phyloP scores from a whole-genome alignment of 768 basidiomycete species.

The Rhodotorula taiwanensis region DNA sequence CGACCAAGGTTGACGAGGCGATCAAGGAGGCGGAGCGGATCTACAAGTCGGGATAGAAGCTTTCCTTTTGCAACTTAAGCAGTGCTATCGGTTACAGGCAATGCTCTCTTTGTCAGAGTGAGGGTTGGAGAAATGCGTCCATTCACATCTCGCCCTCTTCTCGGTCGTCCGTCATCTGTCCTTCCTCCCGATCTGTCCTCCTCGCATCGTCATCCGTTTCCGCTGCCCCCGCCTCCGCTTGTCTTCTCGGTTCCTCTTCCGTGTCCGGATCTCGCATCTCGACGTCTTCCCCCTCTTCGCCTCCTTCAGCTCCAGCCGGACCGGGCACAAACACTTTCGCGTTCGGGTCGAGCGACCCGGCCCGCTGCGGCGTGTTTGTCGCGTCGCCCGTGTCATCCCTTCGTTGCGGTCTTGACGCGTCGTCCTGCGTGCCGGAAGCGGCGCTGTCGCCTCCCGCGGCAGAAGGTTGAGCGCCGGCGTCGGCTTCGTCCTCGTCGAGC shows the following conservation, averaged over 20 bases:
- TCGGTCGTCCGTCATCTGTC: not conserved
- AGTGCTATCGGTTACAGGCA: too few species aligned
- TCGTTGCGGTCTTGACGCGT: too few species aligned
- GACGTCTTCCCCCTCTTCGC: not conserved
- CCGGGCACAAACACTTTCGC: not conserved
- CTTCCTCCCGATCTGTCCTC: not conserved
- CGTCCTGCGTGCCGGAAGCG: too few species aligned
- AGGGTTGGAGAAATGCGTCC: too few species aligned
- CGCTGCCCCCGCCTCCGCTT: conserved; percentile 2
- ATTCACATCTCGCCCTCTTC: not conserved
- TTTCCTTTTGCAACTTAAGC: too few species aligned
- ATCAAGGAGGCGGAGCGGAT: conserved; percentile 20
- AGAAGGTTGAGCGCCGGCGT: not conserved
- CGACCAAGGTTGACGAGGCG: conserved; percentile 61
- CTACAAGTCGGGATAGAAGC: conserved; percentile 1
- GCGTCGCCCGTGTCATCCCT: not conserved
- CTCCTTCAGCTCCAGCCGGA: not conserved
- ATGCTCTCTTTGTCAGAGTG: too few species aligned
- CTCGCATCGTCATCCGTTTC: conserved; percentile 1
- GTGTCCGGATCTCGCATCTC: not conserved
- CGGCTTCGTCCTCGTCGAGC: conserved; percentile 8
- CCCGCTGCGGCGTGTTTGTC: not conserved
- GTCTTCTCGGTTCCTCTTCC: not conserved
- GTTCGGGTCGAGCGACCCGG: conserved; percentile 12
- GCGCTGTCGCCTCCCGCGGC: not conserved